Conservation (phyloP, 208 protist species). For the Leishmania major region DNA sequence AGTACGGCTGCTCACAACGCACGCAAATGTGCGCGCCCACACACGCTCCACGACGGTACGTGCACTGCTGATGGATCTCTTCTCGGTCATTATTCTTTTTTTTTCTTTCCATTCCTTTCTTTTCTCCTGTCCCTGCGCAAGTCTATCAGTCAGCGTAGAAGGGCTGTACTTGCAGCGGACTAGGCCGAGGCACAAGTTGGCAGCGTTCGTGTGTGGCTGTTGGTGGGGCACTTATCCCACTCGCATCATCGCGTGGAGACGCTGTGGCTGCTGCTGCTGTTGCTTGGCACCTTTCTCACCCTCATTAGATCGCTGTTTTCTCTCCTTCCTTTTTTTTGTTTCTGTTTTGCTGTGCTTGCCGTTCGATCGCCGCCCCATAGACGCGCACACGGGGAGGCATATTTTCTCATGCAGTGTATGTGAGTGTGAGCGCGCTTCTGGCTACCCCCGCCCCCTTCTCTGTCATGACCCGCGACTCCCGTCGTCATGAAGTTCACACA, state of each 20-base stretch:
- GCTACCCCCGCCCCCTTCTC: neutral
- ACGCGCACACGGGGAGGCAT: neutral
- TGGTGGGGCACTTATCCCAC: neutral
- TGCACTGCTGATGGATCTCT: neutral
- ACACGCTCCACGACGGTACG: neutral
- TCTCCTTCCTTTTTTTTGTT: neutral
- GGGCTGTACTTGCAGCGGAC: neutral
- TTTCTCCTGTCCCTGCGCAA: neutral
- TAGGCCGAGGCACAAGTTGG: neutral
- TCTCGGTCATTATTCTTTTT: neutral
- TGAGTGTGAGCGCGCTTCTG: no score
- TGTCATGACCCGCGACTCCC: neutral
- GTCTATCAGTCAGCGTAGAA: neutral
- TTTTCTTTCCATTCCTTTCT: neutral
- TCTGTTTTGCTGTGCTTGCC: neutral
- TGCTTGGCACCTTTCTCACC: neutral
- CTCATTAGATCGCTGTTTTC: neutral
- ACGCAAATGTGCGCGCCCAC: neutral
- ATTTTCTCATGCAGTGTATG: neutral
- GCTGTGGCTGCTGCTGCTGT: neutral
- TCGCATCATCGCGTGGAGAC: neutral
- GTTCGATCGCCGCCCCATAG: neutral
- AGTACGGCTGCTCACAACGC: neutral
- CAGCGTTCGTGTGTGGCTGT: neutral
- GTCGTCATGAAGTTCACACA: slow-evolving; percentile 45